These are phyloP conservation scores for Phytophthora kernoviae DNA, from an alignment of 352 stramenopile genomes.

Conservation along the genomic window DNA sequence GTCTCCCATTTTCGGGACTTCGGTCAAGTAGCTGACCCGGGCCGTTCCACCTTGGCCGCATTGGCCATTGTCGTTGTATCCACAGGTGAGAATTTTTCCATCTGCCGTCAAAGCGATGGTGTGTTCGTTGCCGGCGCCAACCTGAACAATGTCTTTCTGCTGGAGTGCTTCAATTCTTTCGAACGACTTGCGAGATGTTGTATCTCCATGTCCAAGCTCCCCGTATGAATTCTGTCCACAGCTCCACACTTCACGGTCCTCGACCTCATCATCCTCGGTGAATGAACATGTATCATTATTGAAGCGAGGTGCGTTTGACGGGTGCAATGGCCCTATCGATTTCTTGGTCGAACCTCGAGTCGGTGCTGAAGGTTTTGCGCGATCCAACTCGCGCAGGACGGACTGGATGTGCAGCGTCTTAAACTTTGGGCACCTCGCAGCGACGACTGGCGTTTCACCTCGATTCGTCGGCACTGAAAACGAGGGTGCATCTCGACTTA, in stretches of 20 bases:
- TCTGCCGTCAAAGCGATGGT: constrained; percentile 80
- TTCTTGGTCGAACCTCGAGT: constrained; percentile 16
- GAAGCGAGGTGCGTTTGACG: background rate
- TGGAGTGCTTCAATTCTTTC: constrained; percentile 75
- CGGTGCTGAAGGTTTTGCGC: constrained; percentile 28
- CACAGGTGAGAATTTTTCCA: constrained; percentile 85
- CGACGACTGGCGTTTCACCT: constrained; percentile 23
- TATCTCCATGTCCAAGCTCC: constrained; percentile 92
- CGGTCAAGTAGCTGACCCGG: constrained; percentile 73
- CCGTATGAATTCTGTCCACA: constrained; percentile 95
- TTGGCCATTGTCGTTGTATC: constrained; percentile 96
- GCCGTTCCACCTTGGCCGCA: constrained; percentile 89
- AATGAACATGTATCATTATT: constrained; percentile 8
- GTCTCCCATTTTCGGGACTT: constrained; percentile 68
- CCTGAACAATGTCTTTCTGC: constrained; percentile 77
- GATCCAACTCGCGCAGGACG: constrained; percentile 50
- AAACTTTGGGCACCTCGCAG: constrained; percentile 52
- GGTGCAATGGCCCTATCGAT: background rate
- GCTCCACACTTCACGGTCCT: constrained; percentile 91
- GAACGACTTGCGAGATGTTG: constrained; percentile 81
- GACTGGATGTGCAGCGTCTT: constrained; percentile 42
- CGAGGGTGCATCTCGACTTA: constrained; percentile 14
- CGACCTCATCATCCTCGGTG: constrained; percentile 39
- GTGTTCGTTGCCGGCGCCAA: constrained; percentile 94
- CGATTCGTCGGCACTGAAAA: constrained; percentile 12